Evolutionary conservation across 2,329 filamentous ascomycete species (phyloP), one percentile per base, ranked within the genome.

Genomic region (Coleophoma eucalyptorum): DNA sequence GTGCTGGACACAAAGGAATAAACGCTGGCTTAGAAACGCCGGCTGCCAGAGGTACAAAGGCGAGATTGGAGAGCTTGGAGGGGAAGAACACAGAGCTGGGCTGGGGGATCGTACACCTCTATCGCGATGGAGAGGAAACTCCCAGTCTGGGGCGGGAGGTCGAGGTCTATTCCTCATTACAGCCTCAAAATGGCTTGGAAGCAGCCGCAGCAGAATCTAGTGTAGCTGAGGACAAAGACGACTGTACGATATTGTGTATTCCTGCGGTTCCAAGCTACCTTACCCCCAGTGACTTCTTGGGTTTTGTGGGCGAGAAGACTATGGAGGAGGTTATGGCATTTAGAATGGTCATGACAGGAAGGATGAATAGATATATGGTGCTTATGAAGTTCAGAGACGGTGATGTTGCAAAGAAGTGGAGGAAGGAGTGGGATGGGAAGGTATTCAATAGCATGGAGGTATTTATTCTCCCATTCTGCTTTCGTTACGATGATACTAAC

Each of bases 231-330:
- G 57, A 54, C 54, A 58, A 49, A 38, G 65, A 60, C 32, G 84
- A 90, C 52, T 95, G 89, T 66, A 94, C 89, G 3, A 96, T 90
- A 0, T 71, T 99, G 15, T 97, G 94, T 67, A 93, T 99, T 56
- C 84, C 96, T 26, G 92, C 93, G 5, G 93, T 99, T 13, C 94
- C 94, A 6, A 94, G 89, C 31, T 97, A 97, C 68, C 87, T 97
- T 73, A 90, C 90, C 7, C 89, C 92, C 0, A 87, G 88, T 6
- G 93, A 97, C 64, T 90, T 99, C 52, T 72, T 97, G 56, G 92
- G 90, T 0, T 97, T 95, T 61, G 82, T 97, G 5, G 94, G 94
- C 3, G 89, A 96, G 66, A 84, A 84, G 64, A 96, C 93, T 67
- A 82, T 89, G 66, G 83, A 88, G 51, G 81, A 92, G 53, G 90